These are phyloP conservation scores for Schizochytrium sp. DNA, from an alignment of 108 stramenopile species.

Conservation along the genomic window DNA sequence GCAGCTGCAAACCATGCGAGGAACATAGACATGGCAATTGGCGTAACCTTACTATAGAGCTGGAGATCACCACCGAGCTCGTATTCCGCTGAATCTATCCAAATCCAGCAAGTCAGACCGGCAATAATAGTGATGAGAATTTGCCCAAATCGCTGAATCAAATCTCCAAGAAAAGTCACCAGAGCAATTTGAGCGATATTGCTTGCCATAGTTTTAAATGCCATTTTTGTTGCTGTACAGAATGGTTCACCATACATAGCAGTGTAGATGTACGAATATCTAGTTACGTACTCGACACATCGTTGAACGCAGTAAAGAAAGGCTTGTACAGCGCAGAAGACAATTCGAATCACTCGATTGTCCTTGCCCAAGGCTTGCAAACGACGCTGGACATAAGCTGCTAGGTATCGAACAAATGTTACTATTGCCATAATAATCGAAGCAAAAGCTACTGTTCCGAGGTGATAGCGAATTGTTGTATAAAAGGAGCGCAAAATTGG, in stretches of 20 bases:
- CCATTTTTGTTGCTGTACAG: constrained; percentile 32
- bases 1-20: constrained; percentile 37
- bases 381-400: constrained; percentile 6
- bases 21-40: constrained; percentile 23
- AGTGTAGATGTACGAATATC: constrained; percentile 15
- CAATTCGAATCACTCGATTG: constrained; percentile 28
- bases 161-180: constrained; percentile 47
- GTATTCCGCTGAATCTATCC: not conserved
- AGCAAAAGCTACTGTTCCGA: constrained; percentile 47
- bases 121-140: constrained; percentile 35
- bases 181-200: constrained; percentile 48
- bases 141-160: constrained; percentile 60
- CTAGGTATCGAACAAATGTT: constrained; percentile 36
- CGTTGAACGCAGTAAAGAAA: constrained; percentile 11
- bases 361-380: not conserved
- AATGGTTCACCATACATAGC: constrained; percentile 43
- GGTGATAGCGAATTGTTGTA: not conserved
- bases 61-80: constrained; percentile 32
- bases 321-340: constrained; percentile 41
- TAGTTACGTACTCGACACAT: constrained; percentile 12
- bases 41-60: constrained; percentile 7
- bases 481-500: constrained; percentile 13
- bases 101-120: constrained; percentile 55
- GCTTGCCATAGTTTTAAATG: constrained; percentile 7
- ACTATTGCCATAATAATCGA: constrained; percentile 43